A percentile compares a stretch with the other conserved stretches of the same genome.
phyloP scores from a whole-genome alignment of 352 stramenopile genomes.

The Globisporangium sylvaticum region DNA sequence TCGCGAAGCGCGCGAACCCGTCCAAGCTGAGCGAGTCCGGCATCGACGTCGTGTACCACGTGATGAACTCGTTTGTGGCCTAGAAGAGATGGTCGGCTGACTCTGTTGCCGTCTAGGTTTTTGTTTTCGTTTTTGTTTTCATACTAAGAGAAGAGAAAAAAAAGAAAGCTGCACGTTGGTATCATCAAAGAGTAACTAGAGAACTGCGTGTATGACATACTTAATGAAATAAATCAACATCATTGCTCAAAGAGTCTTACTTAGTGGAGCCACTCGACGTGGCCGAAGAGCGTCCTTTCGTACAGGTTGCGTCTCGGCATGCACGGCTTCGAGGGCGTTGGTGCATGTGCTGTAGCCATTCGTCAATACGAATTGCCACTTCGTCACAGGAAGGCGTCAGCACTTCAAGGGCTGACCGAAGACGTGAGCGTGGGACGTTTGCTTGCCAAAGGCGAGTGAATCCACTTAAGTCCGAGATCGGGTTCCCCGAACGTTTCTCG shows the following conservation, averaged over 20 bases:
- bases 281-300: conserved; percentile 14
- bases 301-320: background rate
- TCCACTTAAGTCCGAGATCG: background rate
- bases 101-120: background rate
- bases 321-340: background rate
- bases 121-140: background rate
- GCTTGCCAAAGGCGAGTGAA: too few species aligned
- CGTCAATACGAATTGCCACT: background rate
- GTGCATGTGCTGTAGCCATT: background rate
- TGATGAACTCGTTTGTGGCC: conserved; percentile 66
- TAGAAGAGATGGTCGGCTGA: conserved; percentile 18
- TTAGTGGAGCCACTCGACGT: conserved; percentile 20
- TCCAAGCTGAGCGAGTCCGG: conserved; percentile 54
- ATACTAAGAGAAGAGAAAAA: background rate
- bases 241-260: background rate
- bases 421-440: background rate
- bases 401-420: conserved; percentile 1
- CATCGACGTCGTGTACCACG: conserved; percentile 70
- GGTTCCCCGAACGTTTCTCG: background rate
- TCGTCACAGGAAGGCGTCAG: background rate
- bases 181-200: conserved; percentile 4
- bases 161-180: background rate
- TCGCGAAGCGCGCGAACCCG: conserved; percentile 65
- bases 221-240: conserved; percentile 1
- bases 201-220: conserved; percentile 1